phyloP scores from a whole-genome alignment of 2,329 filamentous ascomycete species.

The Emericellopsis cladophorae region DNA sequence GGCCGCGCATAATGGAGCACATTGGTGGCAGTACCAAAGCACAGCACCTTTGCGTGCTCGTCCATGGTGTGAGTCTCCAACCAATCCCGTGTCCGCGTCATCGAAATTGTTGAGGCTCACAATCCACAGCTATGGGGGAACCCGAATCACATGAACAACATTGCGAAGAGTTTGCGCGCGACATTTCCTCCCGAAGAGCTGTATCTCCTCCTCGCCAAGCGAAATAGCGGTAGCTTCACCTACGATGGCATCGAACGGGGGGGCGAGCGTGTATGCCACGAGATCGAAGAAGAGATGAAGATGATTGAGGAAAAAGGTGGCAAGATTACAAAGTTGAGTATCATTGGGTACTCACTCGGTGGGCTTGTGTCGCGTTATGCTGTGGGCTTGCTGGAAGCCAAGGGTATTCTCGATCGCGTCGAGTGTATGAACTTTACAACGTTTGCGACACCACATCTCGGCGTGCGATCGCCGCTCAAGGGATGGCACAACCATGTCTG shows the following conservation, averaged over 20 bases:
- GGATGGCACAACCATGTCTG: conserved; percentile 56
- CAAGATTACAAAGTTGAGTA: conserved; percentile 67
- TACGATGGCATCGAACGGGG: conserved; percentile 59
- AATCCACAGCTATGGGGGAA: conserved; percentile 59
- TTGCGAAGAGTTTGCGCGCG: conserved; percentile 52
- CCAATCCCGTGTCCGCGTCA: background rate
- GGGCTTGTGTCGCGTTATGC: conserved; percentile 80
- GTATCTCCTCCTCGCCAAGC: conserved; percentile 58
- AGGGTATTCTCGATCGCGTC: conserved; percentile 66
- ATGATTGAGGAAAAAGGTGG: conserved; percentile 48
- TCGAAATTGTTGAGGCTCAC: conserved; percentile 6
- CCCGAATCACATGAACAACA: conserved; percentile 56
- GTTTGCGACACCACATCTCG: conserved; percentile 75
- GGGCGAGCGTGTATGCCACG: conserved; percentile 53
- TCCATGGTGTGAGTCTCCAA: conserved; percentile 52
- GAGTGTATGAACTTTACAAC: conserved; percentile 89
- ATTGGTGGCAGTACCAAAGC: conserved; percentile 40
- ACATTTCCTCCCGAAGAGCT: conserved; percentile 49
- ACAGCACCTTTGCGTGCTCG: conserved; percentile 63
- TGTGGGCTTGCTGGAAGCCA: conserved; percentile 69
- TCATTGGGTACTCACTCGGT: conserved; percentile 83
- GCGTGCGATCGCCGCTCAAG: conserved; percentile 57
- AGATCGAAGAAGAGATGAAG: conserved; percentile 53
- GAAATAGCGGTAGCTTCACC: conserved; percentile 61
- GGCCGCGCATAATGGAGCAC: conserved; percentile 12